Evolutionary conservation across 768 basidiomycete genomes (phyloP).

Genomic region (Imleria badia): DNA sequence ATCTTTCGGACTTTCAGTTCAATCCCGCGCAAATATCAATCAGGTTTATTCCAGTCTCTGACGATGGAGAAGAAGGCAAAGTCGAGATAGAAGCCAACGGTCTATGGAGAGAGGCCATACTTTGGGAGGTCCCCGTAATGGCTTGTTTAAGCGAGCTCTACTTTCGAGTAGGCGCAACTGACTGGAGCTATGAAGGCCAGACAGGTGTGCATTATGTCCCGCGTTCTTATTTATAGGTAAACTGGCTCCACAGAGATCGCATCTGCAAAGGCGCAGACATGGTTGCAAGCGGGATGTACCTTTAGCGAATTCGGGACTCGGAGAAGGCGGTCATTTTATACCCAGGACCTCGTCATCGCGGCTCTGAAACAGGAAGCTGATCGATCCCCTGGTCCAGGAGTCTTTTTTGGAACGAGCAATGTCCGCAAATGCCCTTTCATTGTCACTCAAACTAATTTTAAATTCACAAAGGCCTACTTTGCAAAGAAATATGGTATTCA

Average conservation of each 20-base stretch:
- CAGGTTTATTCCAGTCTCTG: conserved; percentile 58
- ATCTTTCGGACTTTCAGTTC: conserved; percentile 66
- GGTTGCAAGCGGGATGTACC: conserved; percentile 62
- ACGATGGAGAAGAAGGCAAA: conserved; percentile 51
- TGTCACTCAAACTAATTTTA: not conserved
- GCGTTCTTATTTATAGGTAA: not conserved
- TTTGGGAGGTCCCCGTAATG: conserved; percentile 98
- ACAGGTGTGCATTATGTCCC: conserved; percentile 47
- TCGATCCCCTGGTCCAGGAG: conserved; percentile 49
- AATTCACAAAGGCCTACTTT: conserved; percentile 64
- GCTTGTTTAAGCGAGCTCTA: conserved; percentile 87
- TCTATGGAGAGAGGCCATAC: conserved; percentile 79
- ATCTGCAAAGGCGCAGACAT: conserved; percentile 62
- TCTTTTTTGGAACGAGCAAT: conserved; percentile 77
- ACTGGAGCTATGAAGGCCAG: conserved; percentile 88
- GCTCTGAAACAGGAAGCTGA: conserved; percentile 65
- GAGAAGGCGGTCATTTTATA: conserved; percentile 66
- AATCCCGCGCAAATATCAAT: conserved; percentile 63
- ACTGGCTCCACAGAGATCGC: conserved; percentile 55
- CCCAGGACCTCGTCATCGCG: conserved; percentile 76
- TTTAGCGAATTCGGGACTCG: conserved; percentile 91
- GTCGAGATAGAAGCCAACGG: conserved; percentile 75
- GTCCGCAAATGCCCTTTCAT: conserved; percentile 41
- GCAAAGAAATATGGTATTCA: conserved; percentile 68
- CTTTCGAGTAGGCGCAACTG: conserved; percentile 69